Evolutionary conservation across 352 stramenopile genomes (phyloP).

Genomic region (Phytophthora pistaciae): DNA sequence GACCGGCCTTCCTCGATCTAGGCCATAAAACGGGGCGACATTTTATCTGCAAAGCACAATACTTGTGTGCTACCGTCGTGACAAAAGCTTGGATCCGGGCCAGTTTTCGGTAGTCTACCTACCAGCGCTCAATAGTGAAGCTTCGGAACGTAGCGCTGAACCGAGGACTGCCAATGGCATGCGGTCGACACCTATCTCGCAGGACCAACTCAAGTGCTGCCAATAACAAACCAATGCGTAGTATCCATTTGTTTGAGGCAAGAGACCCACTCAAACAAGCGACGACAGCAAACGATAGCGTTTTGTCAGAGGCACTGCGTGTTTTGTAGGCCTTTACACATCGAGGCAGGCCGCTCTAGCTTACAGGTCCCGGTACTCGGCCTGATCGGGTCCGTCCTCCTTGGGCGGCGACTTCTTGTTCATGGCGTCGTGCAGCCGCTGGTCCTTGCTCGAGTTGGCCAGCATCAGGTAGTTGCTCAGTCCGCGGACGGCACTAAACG

Average conservation of each 20-base stretch:
- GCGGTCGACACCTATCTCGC: no score
- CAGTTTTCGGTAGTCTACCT: no score
- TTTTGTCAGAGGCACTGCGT: slow-evolving; percentile 1
- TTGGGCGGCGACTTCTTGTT: slow-evolving; percentile 57
- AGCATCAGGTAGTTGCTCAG: slow-evolving; percentile 91
- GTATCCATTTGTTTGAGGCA: background rate
- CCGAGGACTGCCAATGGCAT: no score
- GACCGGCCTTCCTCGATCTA: no score
- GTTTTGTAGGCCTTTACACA: slow-evolving; percentile 10
- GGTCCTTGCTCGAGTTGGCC: slow-evolving; percentile 91
- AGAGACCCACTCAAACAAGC: background rate
- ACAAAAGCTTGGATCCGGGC: no score
- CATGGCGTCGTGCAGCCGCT: slow-evolving; percentile 85
- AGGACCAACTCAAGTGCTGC: no score
- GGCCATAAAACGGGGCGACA: no score
- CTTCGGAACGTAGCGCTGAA: no score
- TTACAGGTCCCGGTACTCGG: slow-evolving; percentile 86
- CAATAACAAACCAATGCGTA: background rate
- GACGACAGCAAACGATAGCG: background rate
- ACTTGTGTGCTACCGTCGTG: no score
- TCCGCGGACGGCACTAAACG: slow-evolving; percentile 71
- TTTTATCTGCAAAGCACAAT: no score
- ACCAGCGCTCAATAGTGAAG: no score
- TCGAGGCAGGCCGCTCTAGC: slow-evolving; percentile 4
- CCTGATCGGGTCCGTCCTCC: slow-evolving; percentile 58